A percentile compares a stretch with the other conserved stretches of the same genome.
These are phyloP conservation scores for Agarophyton chilense DNA, from an alignment of 23 red algal genomes.

Conservation along the genomic window DNA sequence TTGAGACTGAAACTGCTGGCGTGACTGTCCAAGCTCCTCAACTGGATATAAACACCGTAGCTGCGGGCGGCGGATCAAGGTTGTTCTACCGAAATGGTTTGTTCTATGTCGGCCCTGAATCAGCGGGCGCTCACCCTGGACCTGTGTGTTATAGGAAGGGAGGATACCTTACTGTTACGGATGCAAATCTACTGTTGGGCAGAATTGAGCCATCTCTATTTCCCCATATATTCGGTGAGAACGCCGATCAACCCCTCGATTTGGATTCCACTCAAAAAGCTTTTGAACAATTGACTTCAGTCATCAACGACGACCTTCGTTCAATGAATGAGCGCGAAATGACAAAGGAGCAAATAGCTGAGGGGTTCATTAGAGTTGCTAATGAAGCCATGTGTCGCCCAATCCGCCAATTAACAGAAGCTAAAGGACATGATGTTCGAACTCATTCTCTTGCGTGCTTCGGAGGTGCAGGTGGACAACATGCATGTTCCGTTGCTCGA, in stretches of 20 bases:
- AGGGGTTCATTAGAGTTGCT: constrained; percentile 94
- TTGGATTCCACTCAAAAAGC: constrained; percentile 74
- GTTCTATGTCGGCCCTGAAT: constrained; percentile 96
- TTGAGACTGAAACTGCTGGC: constrained; percentile 92
- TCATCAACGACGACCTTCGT: constrained; percentile 62
- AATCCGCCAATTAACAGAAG: constrained; percentile 94
- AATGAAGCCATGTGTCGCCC: constrained; percentile 99
- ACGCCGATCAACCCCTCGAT: constrained; percentile 87
- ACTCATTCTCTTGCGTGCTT: constrained; percentile 92
- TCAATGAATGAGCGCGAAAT: constrained; percentile 35
- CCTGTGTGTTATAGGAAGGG: constrained; percentile 92
- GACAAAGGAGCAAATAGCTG: constrained; percentile 82
- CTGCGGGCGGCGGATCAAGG: constrained; percentile 93
- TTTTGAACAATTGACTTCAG: constrained; percentile 54
- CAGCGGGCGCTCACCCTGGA: constrained; percentile 93
- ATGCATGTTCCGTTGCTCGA: constrained; percentile 91
- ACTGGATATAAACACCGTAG: constrained; percentile 96
- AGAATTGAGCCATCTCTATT: constrained; percentile 86
- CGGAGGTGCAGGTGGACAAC: constrained; percentile 98
- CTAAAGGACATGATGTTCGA: constrained; percentile 88
- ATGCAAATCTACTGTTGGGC: constrained; percentile 96
- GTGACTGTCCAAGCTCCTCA: constrained; percentile 98
- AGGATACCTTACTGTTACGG: constrained; percentile 89
- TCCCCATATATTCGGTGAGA: constrained; percentile 92
- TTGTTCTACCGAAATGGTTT: constrained; percentile 84